These are phyloP conservation scores for Neotropicomus parvogracilis DNA, from an alignment of 1,284 basidiomycete genomes.

Conservation along the genomic window DNA sequence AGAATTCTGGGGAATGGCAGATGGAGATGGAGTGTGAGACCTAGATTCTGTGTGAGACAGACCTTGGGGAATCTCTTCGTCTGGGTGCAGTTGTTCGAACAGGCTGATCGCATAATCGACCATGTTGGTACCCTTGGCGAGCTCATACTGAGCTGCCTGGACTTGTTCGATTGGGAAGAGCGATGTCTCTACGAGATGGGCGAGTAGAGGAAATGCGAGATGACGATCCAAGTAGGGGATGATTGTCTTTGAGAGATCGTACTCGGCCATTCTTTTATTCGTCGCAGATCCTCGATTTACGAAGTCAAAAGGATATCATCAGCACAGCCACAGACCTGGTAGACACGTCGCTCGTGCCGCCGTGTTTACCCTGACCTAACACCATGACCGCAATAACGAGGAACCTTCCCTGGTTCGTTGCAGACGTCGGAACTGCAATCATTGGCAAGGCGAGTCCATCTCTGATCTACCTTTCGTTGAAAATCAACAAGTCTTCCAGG, in stretches of 20 bases:
- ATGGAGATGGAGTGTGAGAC: not conserved
- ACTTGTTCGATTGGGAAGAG: constrained; percentile 77
- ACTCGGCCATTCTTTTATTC: constrained; percentile 64
- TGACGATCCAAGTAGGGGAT: constrained; percentile 94
- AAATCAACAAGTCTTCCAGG: constrained; percentile 39
- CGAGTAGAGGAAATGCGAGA: constrained; percentile 87
- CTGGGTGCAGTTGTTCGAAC: constrained; percentile 75
- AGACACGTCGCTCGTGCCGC: not conserved
- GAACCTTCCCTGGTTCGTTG: constrained; percentile 79
- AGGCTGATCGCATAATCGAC: constrained; percentile 84
- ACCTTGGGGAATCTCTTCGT: constrained; percentile 67
- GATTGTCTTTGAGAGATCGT: constrained; percentile 88
- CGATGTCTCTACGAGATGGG: constrained; percentile 75
- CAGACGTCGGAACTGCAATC: constrained; percentile 75
- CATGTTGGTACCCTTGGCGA: constrained; percentile 96
- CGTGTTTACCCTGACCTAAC: too few relatives aligned
- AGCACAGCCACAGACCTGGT: constrained; percentile 25
- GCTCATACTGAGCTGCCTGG: constrained; percentile 89
- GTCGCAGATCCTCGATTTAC: constrained; percentile 8
- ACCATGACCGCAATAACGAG: constrained; percentile 67
- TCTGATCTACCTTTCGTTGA: not conserved
- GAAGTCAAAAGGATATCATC: not conserved
- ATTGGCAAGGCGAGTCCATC: constrained; percentile 66
- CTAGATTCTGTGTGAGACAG: constrained; percentile 16
- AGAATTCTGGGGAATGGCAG: constrained; percentile 59